These are phyloP conservation scores for Sclerotinia glacialis DNA, from an alignment of 2,329 filamentous ascomycete genomes.

Conservation along the genomic window DNA sequence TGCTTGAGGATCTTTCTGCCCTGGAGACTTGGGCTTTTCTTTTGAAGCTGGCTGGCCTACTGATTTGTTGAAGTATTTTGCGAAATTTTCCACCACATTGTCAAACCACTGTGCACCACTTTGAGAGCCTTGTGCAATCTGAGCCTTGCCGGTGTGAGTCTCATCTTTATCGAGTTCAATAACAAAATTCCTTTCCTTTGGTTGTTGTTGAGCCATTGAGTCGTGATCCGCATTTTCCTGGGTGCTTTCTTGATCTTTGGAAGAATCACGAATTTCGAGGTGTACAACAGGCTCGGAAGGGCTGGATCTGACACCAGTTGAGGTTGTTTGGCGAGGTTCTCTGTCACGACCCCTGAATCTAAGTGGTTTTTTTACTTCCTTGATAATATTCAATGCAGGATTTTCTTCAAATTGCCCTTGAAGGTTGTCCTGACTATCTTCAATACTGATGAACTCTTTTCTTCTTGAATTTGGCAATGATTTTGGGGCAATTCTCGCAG, in stretches of 20 bases:
- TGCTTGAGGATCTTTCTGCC: neutral
- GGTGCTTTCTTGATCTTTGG: conserved; percentile 2
- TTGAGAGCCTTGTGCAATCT: neutral
- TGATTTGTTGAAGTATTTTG: neutral
- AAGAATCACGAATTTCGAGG: conserved; percentile 7
- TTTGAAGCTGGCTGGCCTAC: neutral
- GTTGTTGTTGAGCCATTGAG: neutral
- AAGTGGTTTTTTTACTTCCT: neutral
- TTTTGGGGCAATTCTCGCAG: neutral
- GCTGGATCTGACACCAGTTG: neutral
- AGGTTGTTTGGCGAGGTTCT: neutral
- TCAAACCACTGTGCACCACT: neutral
- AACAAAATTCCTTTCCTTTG: neutral
- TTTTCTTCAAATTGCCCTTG: neutral
- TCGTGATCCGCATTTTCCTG: neutral
- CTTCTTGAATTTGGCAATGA: neutral
- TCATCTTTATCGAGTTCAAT: conserved; percentile 1
- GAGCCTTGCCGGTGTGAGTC: neutral
- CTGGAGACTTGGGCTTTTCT: neutral
- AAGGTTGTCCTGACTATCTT: conserved; percentile 14
- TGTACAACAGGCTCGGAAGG: neutral
- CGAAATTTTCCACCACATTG: neutral
- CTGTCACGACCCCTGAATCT: neutral
- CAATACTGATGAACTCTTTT: conserved; percentile 10
- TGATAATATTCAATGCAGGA: neutral